Evolutionary conservation across 306 rosid species (phyloP), one percentile per base, ranked within the genome.

Genomic region (Casuarina glauca): DNA sequence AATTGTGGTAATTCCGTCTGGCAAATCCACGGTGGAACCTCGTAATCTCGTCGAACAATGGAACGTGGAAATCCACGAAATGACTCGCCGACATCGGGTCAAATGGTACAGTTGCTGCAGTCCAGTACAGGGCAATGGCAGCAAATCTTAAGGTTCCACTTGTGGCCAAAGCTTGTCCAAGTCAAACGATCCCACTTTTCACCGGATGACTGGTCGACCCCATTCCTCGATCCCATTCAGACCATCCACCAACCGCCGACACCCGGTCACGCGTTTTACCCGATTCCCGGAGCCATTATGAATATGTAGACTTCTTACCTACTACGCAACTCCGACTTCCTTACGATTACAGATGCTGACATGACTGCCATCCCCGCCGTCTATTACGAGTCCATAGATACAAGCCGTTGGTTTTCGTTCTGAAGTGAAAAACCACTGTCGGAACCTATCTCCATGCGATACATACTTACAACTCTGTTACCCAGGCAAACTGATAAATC

Each of bases 71-170:
- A 13, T 35, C 15, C n/a, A 36, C 6, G n/a, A 51, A 44, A 81
- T 63, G 46, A 69, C 68, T 86, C 73, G 84, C 89, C 91, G 88
- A 85, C 88, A 81, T 81, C 78, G 84, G 60, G 82, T 68, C 79
- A 5, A 69, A 73, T 19, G 74, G 80, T 64, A 51, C 77, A 78
- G 50, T 70, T 12, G 74, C 72, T 80, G 69, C 71, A 49, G 81
- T 78, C 78, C 77, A 74, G 78, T 79, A 52, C 72, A 48, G 17
- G 84, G 73, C 74, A 61, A 75, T 53, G 67, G 85, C 69, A 42
- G 69, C 79, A 85, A 83, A 85, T 87, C 88, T 83, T 80, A 6
- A 55, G 75, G 88, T 78, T 77, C 82, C 80, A 70, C 85, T 81
- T 76, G 91, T 81, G 86, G 86, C 79, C 84, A 75, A 82, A 71